These are phyloP conservation scores for Elaeagnus macrophylla DNA, from an alignment of 306 rosid genomes.

Conservation along the genomic window DNA sequence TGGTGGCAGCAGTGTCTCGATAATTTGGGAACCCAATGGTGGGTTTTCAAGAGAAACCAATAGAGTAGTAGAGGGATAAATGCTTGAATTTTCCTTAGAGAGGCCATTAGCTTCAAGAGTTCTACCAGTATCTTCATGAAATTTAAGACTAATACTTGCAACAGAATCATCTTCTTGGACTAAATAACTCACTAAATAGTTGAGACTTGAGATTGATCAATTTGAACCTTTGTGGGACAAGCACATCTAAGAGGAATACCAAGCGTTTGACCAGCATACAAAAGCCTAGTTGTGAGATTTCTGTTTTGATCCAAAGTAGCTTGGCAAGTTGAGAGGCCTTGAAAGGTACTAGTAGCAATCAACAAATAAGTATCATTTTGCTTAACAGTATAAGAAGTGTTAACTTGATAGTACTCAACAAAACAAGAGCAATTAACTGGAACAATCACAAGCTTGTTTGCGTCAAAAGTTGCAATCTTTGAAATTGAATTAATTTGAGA, in stretches of 20 bases:
- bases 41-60: conserved; percentile 58
- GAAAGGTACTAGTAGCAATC: conserved; percentile 47
- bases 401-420: conserved; percentile 51
- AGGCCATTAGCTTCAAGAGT: conserved; percentile 58
- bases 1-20: conserved; percentile 25
- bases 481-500: conserved; percentile 46
- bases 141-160: conserved; percentile 23
- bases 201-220: conserved; percentile 35
- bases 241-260: conserved; percentile 83
- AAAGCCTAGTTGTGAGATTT: neutral
- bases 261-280: conserved; percentile 31
- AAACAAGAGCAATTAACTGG: conserved; percentile 70
- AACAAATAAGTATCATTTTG: conserved; percentile 16
- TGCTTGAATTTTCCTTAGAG: conserved; percentile 9
- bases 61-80: conserved; percentile 50
- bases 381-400: conserved; percentile 36
- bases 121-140: conserved; percentile 20
- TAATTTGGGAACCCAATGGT: conserved; percentile 40
- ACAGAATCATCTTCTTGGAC: conserved; percentile 35
- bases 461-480: conserved; percentile 30
- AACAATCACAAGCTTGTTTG: conserved; percentile 52
- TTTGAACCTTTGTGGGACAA: conserved; percentile 77
- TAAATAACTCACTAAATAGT: conserved; percentile 49
- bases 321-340: conserved; percentile 80
- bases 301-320: conserved; percentile 37